Evolutionary conservation across 257 asterid species (phyloP), one percentile per base, ranked within the genome.

Genomic region (Solanum neorickii): DNA sequence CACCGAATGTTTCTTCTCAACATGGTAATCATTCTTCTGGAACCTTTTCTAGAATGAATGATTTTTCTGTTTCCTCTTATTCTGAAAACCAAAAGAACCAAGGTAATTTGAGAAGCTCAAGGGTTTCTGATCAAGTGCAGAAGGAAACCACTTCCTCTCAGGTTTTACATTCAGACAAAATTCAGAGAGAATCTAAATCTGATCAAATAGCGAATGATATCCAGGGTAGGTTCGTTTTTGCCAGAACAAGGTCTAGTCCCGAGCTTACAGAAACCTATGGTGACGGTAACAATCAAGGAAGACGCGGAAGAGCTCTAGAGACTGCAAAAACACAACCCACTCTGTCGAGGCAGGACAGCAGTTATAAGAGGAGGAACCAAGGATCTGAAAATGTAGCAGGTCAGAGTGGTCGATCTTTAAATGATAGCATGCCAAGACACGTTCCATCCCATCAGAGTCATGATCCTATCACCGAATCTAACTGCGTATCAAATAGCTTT

Each of bases 161-260:
- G 88, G 92, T 90, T 83, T 87, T 70, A 72, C 91, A 82, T 87
- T 88, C 92, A 87, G 92, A 92, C 78, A 93, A 89, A 91, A 92
- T 83, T 87, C 91, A 91, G 88, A 92, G 91, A 92, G 92, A 93
- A 89, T 73, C 82, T 75, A 94, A 90, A 86, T 89, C 94, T 86
- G 96, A 94, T 89, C 90, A 88, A 88, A 87, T 89, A 91, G 92
- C 87, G 59, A 92, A 89, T 89, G 97, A 94, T 74, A 91, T 84
- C 46, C 96, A 93, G 80, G 96, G 96, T 42, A 90, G 93, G 84
- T 93, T 91, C 89, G 90, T 91, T 56, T 92, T 94, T 91, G 97
- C 97, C 60, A 93, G 99, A 89, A 97, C 99, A 23, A 94, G 87
- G 76, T 97, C 99, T 83, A 96, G 99, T 87, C 99, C 99, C 21